A percentile compares a stretch with the other conserved stretches of the same genome.
Conservation (phyloP, 75 land plant genomes). For the Gnetum montanum region DNA sequence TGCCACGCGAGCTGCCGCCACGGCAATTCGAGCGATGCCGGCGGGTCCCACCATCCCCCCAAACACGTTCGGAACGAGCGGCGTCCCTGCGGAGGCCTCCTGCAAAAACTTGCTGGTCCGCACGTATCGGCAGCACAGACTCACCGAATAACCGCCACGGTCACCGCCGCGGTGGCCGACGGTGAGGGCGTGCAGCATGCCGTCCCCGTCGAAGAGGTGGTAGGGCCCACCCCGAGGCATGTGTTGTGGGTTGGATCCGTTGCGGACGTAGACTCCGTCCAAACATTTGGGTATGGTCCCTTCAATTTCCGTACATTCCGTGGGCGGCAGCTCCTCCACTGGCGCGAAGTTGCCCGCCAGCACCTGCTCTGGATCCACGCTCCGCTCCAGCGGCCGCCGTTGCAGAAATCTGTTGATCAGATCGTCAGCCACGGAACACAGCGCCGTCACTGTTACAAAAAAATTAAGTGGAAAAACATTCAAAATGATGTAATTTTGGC, state of each 20-base stretch:
- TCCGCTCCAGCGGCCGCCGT: constrained; percentile 14
- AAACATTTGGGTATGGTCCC: constrained; percentile 50
- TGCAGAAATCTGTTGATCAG: constrained; percentile 38
- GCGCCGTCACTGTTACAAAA: background rate
- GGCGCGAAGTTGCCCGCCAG: constrained; percentile 54
- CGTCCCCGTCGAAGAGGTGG: constrained; percentile 83
- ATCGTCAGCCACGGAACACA: constrained; percentile 31
- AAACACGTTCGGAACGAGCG: constrained; percentile 39
- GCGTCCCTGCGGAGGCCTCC: constrained; percentile 32
- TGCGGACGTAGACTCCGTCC: constrained; percentile 55
- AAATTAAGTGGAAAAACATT: no score
- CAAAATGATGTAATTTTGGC: no score
- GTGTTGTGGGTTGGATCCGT: constrained; percentile 67
- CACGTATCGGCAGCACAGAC: constrained; percentile 59
- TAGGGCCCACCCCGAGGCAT: constrained; percentile 36
- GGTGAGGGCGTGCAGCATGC: constrained; percentile 65
- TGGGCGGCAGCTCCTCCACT: constrained; percentile 53
- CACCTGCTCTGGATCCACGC: constrained; percentile 34
- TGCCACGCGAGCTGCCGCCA: constrained; percentile 16
- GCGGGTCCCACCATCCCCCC: constrained; percentile 33
- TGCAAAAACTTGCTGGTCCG: constrained; percentile 39
- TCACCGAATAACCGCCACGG: no score
- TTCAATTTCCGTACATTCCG: constrained; percentile 14
- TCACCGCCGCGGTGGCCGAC: constrained; percentile 2
- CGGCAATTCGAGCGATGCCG: constrained; percentile 40